Evolutionary conservation across 345 rosid species (phyloP).

Genomic region (Aegle marmelos): DNA sequence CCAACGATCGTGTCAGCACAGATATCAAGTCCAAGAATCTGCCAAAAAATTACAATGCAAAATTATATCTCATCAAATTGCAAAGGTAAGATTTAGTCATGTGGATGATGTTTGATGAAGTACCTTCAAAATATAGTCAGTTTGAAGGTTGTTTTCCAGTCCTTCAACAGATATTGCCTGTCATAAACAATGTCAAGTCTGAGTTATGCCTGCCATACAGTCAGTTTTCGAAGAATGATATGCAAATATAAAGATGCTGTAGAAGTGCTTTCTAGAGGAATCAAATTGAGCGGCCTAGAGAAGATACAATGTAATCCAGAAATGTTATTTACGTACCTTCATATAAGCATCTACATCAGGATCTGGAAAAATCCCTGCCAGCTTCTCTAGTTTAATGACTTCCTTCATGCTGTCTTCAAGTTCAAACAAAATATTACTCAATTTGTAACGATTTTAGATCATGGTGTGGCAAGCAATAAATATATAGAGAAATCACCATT

Average conservation of each 20-base stretch:
- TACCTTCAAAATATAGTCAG: constrained; percentile 44
- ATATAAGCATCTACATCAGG: constrained; percentile 38
- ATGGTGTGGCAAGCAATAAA: not conserved
- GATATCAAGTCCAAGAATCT: constrained; percentile 42
- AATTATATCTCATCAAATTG: no score
- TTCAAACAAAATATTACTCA: not conserved
- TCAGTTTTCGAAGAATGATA: no score
- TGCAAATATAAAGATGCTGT: not conserved
- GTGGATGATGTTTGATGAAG: not conserved
- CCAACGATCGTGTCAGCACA: constrained; percentile 38
- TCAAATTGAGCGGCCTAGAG: not conserved
- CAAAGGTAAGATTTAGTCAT: no score
- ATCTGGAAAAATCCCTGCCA: constrained; percentile 33
- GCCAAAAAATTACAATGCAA: not conserved
- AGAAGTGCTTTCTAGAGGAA: not conserved
- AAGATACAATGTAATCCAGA: not conserved
- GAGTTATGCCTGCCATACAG: not conserved
- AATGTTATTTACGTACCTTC: constrained; percentile 23
- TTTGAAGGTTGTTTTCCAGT: constrained; percentile 31
- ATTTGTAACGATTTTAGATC: not conserved
- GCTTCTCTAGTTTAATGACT: constrained; percentile 31
- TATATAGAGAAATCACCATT: not conserved
- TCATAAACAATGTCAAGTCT: not conserved
- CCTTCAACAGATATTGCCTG: constrained; percentile 40
- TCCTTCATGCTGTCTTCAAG: constrained; percentile 22